phyloP scores from a whole-genome alignment of 1,284 basidiomycete genomes.

The Earliella scabrosa region DNA sequence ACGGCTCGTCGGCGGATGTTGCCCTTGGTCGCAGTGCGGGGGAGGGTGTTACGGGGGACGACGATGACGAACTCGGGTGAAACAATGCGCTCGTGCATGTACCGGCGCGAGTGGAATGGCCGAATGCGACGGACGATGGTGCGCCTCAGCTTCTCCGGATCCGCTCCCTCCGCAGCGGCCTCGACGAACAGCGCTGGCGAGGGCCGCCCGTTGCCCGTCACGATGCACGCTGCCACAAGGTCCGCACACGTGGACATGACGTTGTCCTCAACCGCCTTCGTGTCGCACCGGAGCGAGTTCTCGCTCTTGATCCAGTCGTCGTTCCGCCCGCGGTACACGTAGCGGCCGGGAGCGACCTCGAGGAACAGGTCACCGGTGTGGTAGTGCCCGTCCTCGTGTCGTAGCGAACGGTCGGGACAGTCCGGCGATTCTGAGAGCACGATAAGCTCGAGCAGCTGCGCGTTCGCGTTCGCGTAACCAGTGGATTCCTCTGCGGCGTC shows the following conservation, averaged over 20 bases:
- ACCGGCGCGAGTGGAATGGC: conserved; percentile 64
- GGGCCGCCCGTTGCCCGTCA: conserved; percentile 67
- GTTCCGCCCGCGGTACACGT: conserved; percentile 67
- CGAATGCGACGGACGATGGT: conserved; percentile 69
- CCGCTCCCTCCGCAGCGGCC: conserved; percentile 46
- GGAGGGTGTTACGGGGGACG: conserved; percentile 57
- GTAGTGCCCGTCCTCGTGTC: conserved; percentile 64
- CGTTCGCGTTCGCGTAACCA: conserved; percentile 54
- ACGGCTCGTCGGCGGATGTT: conserved; percentile 70
- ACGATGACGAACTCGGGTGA: conserved; percentile 58
- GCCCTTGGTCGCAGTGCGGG: conserved; percentile 70
- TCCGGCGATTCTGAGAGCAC: conserved; percentile 66
- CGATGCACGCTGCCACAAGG: conserved; percentile 63
- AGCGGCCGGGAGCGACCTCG: conserved; percentile 56
- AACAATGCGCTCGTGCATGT: conserved; percentile 69
- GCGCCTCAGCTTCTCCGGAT: conserved; percentile 57
- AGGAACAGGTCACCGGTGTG: conserved; percentile 79
- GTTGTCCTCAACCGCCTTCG: conserved; percentile 78
- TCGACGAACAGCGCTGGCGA: conserved; percentile 74
- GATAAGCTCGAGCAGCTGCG: conserved; percentile 63
- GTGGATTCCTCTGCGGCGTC: conserved; percentile 38
- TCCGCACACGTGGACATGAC: conserved; percentile 56
- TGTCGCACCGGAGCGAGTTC: conserved; percentile 73
- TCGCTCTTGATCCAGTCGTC: conserved; percentile 84
- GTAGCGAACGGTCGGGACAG: conserved; percentile 64